Percentiles rank a stretch among this genome's conserved stretches.
These are phyloP conservation scores for Piloderma croceum DNA, from an alignment of 768 basidiomycete genomes.

Conservation along the genomic window DNA sequence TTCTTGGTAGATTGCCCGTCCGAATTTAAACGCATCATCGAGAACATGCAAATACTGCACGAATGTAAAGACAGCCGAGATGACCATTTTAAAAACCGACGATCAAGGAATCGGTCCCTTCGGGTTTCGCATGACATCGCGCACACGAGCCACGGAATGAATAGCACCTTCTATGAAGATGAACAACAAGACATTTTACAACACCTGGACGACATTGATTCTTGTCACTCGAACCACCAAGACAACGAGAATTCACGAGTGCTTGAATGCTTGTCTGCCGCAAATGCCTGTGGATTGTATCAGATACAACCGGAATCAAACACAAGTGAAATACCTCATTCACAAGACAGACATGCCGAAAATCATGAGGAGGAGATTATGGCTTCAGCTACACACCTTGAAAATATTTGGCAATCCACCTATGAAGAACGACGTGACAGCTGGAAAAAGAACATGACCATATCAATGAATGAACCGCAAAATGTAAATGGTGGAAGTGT, in stretches of 20 bases:
- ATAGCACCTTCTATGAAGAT: conserved; percentile 2
- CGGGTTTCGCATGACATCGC: neutral
- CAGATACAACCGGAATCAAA: neutral
- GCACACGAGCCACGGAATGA: neutral
- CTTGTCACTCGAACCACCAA: conserved; percentile 1
- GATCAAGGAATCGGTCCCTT: neutral
- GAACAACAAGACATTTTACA: conserved; percentile 12
- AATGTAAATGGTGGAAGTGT: too few relatives aligned
- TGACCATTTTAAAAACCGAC: conserved; percentile 23
- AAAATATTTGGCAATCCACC: conserved; percentile 10
- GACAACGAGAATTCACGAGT: neutral
- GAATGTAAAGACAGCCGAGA: conserved; percentile 34
- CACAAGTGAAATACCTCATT: too few relatives aligned
- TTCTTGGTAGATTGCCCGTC: conserved; percentile 9
- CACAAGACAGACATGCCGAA: too few relatives aligned
- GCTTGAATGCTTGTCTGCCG: conserved; percentile 7
- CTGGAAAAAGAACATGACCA: conserved; percentile 7
- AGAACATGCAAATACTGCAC: conserved; percentile 39
- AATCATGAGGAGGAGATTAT: too few relatives aligned
- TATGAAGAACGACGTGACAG: conserved; percentile 11
- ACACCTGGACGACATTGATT: conserved; percentile 11
- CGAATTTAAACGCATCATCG: conserved; percentile 15
- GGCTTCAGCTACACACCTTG: conserved; percentile 3
- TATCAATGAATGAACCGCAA: neutral
- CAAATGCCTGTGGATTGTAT: conserved; percentile 7